These are phyloP conservation scores for Vanrija sp. DNA, from an alignment of 1,284 basidiomycete genomes.

Conservation along the genomic window DNA sequence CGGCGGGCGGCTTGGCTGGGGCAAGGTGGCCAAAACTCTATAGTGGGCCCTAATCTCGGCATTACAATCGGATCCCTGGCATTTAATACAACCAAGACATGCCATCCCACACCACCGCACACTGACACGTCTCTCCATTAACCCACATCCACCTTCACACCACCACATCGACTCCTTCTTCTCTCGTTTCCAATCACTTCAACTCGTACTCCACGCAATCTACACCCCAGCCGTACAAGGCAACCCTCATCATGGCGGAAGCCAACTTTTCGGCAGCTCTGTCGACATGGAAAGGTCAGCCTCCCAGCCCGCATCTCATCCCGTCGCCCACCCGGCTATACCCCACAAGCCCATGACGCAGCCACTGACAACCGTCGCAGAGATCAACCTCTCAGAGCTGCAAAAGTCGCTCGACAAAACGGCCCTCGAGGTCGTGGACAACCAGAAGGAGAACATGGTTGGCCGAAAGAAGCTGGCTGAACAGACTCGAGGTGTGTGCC, in stretches of 20 bases:
- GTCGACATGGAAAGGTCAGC: constrained; percentile 77
- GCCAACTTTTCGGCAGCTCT: constrained; percentile 75
- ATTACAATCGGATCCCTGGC: too few relatives aligned
- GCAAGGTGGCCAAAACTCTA: too few relatives aligned
- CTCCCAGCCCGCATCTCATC: not conserved
- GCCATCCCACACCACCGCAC: not conserved
- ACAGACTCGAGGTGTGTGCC: constrained; percentile 73
- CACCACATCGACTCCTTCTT: not conserved
- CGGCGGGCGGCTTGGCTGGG: too few relatives aligned
- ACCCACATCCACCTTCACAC: not conserved
- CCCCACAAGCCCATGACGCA: not conserved
- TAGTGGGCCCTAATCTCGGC: too few relatives aligned
- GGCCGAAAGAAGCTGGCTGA: constrained; percentile 90
- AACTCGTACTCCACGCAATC: not conserved
- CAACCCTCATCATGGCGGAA: constrained; percentile 39
- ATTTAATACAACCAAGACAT: not conserved
- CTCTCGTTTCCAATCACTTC: not conserved
- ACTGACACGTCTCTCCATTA: not conserved
- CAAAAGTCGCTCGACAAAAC: constrained; percentile 87
- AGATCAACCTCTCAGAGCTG: constrained; percentile 81
- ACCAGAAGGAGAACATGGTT: constrained; percentile 90
- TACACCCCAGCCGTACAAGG: not conserved
- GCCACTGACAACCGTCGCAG: constrained; percentile 50
- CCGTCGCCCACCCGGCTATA: not conserved
- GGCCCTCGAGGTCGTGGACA: constrained; percentile 91